These are phyloP conservation scores for Mucor racemosus DNA, from an alignment of 371 early-diverging fungal genomes.

Conservation along the genomic window DNA sequence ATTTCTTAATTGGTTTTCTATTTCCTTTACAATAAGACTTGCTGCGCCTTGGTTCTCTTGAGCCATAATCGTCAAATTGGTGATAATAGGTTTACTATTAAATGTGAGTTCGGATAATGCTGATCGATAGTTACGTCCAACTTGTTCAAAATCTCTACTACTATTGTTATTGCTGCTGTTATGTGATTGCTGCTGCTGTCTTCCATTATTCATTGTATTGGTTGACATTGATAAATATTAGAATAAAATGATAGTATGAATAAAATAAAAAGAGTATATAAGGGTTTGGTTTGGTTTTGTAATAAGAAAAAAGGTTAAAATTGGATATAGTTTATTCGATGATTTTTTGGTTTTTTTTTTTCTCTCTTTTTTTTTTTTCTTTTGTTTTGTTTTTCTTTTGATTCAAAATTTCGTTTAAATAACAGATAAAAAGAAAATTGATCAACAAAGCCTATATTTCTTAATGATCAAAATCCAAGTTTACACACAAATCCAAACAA, in stretches of 20 bases:
- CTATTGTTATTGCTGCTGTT: constrained; percentile 16
- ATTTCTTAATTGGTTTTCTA: constrained; percentile 79
- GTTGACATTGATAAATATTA: constrained; percentile 27
- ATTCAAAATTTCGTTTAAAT: neutral
- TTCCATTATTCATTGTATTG: constrained; percentile 29
- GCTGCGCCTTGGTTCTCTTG: constrained; percentile 72
- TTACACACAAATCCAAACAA: neutral
- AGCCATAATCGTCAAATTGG: constrained; percentile 84
- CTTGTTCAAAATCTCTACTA: constrained; percentile 34
- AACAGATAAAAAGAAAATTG: neutral
- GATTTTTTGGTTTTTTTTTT: neutral
- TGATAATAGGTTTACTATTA: constrained; percentile 92
- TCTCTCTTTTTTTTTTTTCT: neutral
- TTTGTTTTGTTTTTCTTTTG: neutral
- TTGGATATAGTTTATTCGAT: neutral
- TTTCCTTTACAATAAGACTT: constrained; percentile 76
- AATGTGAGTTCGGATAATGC: constrained; percentile 76
- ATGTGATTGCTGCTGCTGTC: constrained; percentile 30
- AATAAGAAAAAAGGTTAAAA: neutral
- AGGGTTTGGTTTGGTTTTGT: neutral
- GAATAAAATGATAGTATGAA: constrained; percentile 1
- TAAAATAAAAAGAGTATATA: neutral
- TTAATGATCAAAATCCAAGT: neutral
- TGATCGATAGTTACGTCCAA: constrained; percentile 40
- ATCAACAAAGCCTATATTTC: neutral